phyloP scores from a whole-genome alignment of 2,329 filamentous ascomycete species.

The Cryphonectria naterciae region DNA sequence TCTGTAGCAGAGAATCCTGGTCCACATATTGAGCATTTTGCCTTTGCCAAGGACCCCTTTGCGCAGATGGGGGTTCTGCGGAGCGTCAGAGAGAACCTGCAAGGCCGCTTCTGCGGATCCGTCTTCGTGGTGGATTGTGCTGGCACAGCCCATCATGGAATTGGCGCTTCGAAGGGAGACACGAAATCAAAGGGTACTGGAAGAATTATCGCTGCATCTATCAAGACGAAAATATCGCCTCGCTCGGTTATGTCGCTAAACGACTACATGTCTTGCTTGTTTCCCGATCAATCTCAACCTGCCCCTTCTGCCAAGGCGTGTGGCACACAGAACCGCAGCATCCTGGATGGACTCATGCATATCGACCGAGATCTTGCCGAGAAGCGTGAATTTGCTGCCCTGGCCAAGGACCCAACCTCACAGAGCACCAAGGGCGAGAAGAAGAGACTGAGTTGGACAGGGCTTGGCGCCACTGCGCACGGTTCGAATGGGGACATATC shows the following conservation, averaged over 20 bases:
- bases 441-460: slow-evolving; percentile 47
- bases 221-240: background rate
- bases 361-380: slow-evolving; percentile 48
- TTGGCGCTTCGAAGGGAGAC: background rate
- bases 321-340: slow-evolving; percentile 29
- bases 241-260: slow-evolving; percentile 35
- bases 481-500: slow-evolving; percentile 38
- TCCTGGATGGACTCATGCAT: slow-evolving; percentile 41
- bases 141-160: background rate
- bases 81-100: slow-evolving; percentile 41
- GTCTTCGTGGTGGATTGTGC: slow-evolving; percentile 42
- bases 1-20: slow-evolving; percentile 28
- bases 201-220: background rate
- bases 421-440: slow-evolving; percentile 33
- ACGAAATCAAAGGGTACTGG: background rate
- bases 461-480: slow-evolving; percentile 40
- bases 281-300: slow-evolving; percentile 37
- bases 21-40: slow-evolving; percentile 44
- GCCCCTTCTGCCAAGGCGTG: slow-evolving; percentile 24
- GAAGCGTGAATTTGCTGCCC: slow-evolving; percentile 46
- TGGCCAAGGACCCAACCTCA: slow-evolving; percentile 39
- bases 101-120: slow-evolving; percentile 44
- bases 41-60: slow-evolving; percentile 43
- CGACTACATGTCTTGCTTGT: slow-evolving; percentile 44
- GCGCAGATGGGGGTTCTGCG: slow-evolving; percentile 44